These are phyloP conservation scores for Spergularia azorica DNA, from an alignment of 179 eudicot genomes.

Conservation along the genomic window DNA sequence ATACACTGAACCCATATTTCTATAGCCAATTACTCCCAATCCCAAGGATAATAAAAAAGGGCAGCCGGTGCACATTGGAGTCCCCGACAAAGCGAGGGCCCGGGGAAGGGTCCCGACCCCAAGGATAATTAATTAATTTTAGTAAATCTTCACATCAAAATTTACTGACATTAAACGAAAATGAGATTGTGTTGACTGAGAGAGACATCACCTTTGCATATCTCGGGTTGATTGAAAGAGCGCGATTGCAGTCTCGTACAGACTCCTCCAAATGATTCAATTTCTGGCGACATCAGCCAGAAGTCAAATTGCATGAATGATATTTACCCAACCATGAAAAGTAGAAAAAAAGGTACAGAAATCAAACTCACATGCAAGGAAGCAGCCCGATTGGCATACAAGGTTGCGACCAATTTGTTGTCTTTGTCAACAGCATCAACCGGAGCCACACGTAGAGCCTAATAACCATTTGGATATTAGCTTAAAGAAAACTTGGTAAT, in stretches of 20 bases:
- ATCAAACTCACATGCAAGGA: conserved; percentile 59
- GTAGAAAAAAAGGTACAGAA: conserved; percentile 8
- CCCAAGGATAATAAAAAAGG: neutral
- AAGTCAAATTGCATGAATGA: neutral
- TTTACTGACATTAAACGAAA: neutral
- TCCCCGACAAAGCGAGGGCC: no score
- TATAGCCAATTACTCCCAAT: conserved; percentile 6
- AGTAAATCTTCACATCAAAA: neutral
- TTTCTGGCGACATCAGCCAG: conserved; percentile 48
- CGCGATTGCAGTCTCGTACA: conserved; percentile 75
- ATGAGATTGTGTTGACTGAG: neutral
- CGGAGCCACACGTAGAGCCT: conserved; percentile 91
- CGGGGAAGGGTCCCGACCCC: no score
- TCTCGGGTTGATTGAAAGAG: conserved; percentile 52
- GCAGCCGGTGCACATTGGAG: no score
- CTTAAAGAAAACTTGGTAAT: neutral
- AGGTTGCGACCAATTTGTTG: conserved; percentile 59
- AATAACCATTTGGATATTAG: conserved; percentile 13
- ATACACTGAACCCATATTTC: neutral
- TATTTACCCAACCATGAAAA: neutral
- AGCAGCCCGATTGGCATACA: conserved; percentile 80
- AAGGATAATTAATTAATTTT: neutral
- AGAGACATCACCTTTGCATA: conserved; percentile 61
- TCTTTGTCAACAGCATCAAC: conserved; percentile 55
- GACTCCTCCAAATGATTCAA: conserved; percentile 64